Conservation (phyloP, 2,329 filamentous ascomycete genomes). For the Parafenestella ontariensis region DNA sequence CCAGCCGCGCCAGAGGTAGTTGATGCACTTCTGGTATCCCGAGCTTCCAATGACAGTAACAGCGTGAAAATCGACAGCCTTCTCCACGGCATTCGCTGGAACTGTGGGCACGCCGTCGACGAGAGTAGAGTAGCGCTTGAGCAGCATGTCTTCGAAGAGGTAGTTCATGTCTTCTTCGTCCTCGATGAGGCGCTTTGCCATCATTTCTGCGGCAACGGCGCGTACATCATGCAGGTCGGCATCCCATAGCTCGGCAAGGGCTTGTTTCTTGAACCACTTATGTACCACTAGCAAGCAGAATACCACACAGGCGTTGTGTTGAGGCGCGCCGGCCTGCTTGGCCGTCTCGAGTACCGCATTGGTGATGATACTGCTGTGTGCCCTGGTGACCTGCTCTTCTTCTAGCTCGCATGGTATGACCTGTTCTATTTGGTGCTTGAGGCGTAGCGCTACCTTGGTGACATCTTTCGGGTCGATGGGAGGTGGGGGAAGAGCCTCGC, state of each 20-base stretch:
- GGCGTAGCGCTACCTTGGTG: constrained; percentile 85
- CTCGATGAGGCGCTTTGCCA: constrained; percentile 92
- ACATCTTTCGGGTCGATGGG: constrained; percentile 79
- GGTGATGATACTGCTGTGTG: constrained; percentile 88
- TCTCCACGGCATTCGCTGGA: constrained; percentile 88
- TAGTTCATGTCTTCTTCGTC: constrained; percentile 78
- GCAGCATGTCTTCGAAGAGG: constrained; percentile 79
- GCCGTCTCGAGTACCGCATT: constrained; percentile 79
- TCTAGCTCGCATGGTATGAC: constrained; percentile 91
- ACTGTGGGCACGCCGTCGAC: constrained; percentile 73
- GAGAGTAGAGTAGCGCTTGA: constrained; percentile 87
- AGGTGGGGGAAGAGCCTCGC: constrained; percentile 65
- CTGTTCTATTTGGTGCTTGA: constrained; percentile 90
- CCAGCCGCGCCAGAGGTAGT: constrained; percentile 94
- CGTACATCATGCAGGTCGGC: constrained; percentile 81
- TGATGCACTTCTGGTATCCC: constrained; percentile 95
- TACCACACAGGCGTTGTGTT: constrained; percentile 81
- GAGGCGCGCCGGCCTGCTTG: constrained; percentile 77
- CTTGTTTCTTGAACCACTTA: constrained; percentile 81
- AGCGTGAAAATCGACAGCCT: constrained; percentile 91
- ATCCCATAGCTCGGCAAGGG: constrained; percentile 86
- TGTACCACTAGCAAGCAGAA: constrained; percentile 79
- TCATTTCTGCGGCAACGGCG: constrained; percentile 84
- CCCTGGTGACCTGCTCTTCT: constrained; percentile 72
- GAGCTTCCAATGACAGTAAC: constrained; percentile 87